phyloP scores from a whole-genome alignment of 805 yeast genomes.

The Brettanomyces anomalus region DNA sequence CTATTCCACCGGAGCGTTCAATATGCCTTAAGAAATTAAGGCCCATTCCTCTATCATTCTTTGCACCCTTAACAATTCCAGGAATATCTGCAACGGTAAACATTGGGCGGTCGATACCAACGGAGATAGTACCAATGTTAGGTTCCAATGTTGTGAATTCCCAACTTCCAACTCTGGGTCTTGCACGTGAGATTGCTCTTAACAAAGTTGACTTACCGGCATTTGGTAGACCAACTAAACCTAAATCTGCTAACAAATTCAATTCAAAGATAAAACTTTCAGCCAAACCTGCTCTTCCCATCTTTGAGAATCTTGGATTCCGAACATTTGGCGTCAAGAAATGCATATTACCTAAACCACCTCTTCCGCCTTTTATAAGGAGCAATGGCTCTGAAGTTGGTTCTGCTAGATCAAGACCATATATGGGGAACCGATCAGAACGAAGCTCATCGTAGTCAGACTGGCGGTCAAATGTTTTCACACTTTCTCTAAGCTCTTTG shows the following conservation, averaged over 20 bases:
- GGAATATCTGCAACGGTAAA: constrained; percentile 98
- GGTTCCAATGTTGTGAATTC: constrained; percentile 93
- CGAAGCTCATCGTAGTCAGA: constrained; percentile 46
- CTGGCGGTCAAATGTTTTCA: constrained; percentile 55
- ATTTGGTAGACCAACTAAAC: constrained; percentile 91
- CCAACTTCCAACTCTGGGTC: constrained; percentile 94
- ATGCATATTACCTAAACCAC: constrained; percentile 96
- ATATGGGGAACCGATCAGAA: constrained; percentile 65
- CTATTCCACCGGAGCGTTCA: constrained; percentile 85
- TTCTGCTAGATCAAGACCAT: constrained; percentile 66
- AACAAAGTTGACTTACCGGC: constrained; percentile 92
- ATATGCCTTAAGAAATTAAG: constrained; percentile 85
- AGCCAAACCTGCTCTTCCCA: constrained; percentile 64
- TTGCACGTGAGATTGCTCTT: constrained; percentile 79
- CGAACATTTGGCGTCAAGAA: constrained; percentile 76
- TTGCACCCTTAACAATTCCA: constrained; percentile 87
- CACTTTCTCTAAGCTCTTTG: constrained; percentile 49
- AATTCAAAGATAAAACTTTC: constrained; percentile 71
- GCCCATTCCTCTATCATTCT: constrained; percentile 84
- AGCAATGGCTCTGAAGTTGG: constrained; percentile 60
- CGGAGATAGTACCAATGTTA: constrained; percentile 75
- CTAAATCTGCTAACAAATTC: constrained; percentile 85
- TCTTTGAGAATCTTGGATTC: constrained; percentile 82
- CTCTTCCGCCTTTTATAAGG: constrained; percentile 76
- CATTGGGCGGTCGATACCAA: constrained; percentile 53